phyloP scores from a whole-genome alignment of 2,329 filamentous ascomycete species.

The Lojkania enalia region DNA sequence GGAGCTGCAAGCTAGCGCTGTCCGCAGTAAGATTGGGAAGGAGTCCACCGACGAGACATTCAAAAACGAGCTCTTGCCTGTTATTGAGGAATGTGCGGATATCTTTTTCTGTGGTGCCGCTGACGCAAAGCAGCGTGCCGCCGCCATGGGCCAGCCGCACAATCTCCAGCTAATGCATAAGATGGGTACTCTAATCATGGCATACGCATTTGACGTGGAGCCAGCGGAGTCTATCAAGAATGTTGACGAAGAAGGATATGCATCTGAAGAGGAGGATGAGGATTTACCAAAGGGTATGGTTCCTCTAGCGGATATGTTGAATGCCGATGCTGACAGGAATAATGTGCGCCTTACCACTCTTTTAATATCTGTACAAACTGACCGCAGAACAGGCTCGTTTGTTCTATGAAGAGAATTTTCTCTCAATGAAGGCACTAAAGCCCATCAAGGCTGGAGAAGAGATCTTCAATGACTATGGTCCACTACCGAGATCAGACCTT shows the following conservation, averaged over 20 bases:
- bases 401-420: constrained; percentile 60
- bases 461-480: constrained; percentile 87
- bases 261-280: constrained; percentile 53
- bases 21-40: constrained; percentile 77
- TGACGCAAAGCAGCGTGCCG: constrained; percentile 32
- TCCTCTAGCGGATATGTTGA: constrained; percentile 85
- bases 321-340: constrained; percentile 80
- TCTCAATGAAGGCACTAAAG: constrained; percentile 73
- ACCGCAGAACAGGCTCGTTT: constrained; percentile 56
- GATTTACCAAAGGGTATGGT: constrained; percentile 77
- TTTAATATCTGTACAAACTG: constrained; percentile 24
- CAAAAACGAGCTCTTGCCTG: constrained; percentile 57
- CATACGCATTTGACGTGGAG: constrained; percentile 85
- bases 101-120: constrained; percentile 46
- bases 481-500: constrained; percentile 79
- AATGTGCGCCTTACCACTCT: constrained; percentile 58
- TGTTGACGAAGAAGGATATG: constrained; percentile 59
- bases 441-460: constrained; percentile 72
- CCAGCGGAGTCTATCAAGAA: constrained; percentile 51
- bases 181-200: constrained; percentile 89
- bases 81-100: constrained; percentile 49
- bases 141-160: constrained; percentile 50
- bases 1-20: constrained; percentile 74
- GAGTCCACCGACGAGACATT: constrained; percentile 72
- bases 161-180: constrained; percentile 67